These are phyloP conservation scores for Hymenoscyphus linearis DNA, from an alignment of 2,329 filamentous ascomycete genomes.

Conservation along the genomic window DNA sequence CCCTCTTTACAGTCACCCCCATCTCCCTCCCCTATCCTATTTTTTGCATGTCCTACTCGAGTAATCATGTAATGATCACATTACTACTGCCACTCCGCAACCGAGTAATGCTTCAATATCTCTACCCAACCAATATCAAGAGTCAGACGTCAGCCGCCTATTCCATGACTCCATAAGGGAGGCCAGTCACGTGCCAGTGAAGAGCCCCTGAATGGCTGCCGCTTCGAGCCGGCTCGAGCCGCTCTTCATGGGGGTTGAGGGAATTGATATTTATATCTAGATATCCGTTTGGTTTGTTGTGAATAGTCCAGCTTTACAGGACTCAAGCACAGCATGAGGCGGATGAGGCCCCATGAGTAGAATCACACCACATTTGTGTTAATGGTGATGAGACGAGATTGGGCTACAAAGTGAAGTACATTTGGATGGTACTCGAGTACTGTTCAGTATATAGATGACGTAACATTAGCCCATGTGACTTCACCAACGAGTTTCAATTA, in stretches of 20 bases:
- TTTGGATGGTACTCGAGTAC: no score
- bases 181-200: no score
- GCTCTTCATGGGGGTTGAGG: neutral
- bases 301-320: neutral
- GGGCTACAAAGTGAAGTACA: neutral
- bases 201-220: neutral
- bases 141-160: neutral
- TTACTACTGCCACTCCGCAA: neutral
- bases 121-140: neutral
- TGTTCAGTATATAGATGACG: no score
- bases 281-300: neutral
- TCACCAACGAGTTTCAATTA: no score
- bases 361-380: neutral
- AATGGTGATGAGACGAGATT: neutral
- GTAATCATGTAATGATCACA: neutral
- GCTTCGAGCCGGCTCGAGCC: neutral
- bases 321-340: neutral
- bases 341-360: neutral
- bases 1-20: neutral
- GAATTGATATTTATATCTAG: neutral
- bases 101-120: neutral
- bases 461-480: no score
- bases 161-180: no score
- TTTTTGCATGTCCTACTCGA: neutral
- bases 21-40: no score